Evolutionary conservation across 1,284 basidiomycete genomes (phyloP), one percentile per base, ranked within the genome.

Genomic region (Meira nashicola): DNA sequence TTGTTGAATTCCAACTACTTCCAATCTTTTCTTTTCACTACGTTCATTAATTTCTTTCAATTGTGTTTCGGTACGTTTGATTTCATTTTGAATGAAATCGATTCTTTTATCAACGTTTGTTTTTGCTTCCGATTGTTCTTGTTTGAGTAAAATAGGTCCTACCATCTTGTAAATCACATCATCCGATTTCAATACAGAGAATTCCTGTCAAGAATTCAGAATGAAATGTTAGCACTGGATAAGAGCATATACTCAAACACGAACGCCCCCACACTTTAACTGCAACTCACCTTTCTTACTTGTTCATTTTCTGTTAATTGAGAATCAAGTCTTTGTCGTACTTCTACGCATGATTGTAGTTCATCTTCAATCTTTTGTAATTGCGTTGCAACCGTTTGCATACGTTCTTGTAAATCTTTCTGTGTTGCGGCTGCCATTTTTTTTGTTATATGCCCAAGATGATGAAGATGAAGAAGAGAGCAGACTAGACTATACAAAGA

Each of bases 221-320:
- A 12, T 19, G 19, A 3, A 52, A 40, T 11, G n/a, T 54, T 28
- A 58, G 23, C 2, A 47, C 23, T 43, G 39, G 11, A 10, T 40
- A 40, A 11, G 10, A 11, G n/a, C 10, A 40, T 10, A n/a, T 40
- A 10, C n/a, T n/a, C 10, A 11, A 10, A 10, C 10, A 40, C 39
- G 14, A 21, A 46, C 44, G 23, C 44, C 17, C 14, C 14, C 12
- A 11, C 23, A 21, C 19, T 21, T 10, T 8, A 9, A 46, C 44
- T 46, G 17, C 12, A 12, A 5, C 46, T 48, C 58, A 88, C 92
- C 85, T 94, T 91, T 72, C 91, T 86, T 40, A 97, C 94, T 58
- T 86, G 82, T 78, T 93, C 88, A 80, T 94, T 96, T 81, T 97
- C 94, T 15, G 87, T 87, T 51, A 89, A 82, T 77, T 97, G 93